Percentiles rank a stretch among this genome's conserved stretches.
Evolutionary conservation across 805 yeast species (phyloP).

Genomic region (Wickerhamiella spandovensis): DNA sequence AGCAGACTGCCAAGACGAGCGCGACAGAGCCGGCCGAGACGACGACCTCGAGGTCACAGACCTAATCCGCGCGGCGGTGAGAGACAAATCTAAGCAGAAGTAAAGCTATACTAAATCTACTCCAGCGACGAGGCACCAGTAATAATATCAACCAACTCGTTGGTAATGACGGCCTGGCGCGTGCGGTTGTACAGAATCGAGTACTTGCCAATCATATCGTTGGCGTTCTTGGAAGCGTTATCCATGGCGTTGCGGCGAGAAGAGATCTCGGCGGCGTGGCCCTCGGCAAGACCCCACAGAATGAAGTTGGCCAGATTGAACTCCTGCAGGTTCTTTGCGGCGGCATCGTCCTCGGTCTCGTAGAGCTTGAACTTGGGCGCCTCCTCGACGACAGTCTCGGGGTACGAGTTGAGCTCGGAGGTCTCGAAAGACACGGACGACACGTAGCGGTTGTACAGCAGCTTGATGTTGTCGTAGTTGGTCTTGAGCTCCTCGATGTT

Average conservation of each 20-base stretch:
- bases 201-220: conserved; percentile 94
- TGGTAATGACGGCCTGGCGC: conserved; percentile 98
- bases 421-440: conserved; percentile 89
- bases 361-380: conserved; percentile 79
- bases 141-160: conserved; percentile 98
- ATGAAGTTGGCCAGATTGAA: conserved; percentile 83
- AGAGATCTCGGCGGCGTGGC: conserved; percentile 93
- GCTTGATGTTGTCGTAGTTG: conserved; percentile 59
- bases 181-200: conserved; percentile 98
- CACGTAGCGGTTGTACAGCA: conserved; percentile 77
- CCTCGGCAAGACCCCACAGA: conserved; percentile 88
- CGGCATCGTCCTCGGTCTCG: conserved; percentile 41
- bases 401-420: conserved; percentile 48
- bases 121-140: conserved; percentile 99
- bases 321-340: conserved; percentile 42
- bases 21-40: too few species aligned
- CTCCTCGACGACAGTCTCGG: conserved; percentile 56
- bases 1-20: too few species aligned
- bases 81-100: too few species aligned
- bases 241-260: conserved; percentile 99
- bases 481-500: conserved; percentile 50
- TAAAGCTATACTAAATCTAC: conserved; percentile 28
- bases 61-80: too few species aligned
- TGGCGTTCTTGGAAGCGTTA: conserved; percentile 98
- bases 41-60: too few species aligned